A percentile compares a stretch with the other conserved stretches of the same genome.
phyloP scores from a whole-genome alignment of 2,329 filamentous ascomycete genomes.

The Periconia macrospinosa region DNA sequence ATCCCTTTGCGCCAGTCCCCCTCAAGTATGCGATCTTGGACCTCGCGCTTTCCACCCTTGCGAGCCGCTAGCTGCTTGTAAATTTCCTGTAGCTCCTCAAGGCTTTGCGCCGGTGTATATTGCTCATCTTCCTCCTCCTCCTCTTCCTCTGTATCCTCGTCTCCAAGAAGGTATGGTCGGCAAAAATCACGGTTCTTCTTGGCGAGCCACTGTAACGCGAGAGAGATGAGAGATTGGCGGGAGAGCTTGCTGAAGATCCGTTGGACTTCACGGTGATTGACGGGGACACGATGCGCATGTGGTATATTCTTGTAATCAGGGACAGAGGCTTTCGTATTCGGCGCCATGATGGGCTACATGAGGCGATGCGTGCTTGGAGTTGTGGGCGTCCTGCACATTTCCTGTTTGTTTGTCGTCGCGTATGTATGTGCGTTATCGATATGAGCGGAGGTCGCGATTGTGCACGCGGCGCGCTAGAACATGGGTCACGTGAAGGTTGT shows the following conservation, averaged over 20 bases:
- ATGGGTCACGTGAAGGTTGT: not conserved
- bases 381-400: not conserved
- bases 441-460: not conserved
- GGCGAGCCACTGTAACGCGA: constrained; percentile 78
- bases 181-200: constrained; percentile 63
- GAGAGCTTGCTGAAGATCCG: constrained; percentile 72
- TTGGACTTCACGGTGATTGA: constrained; percentile 64
- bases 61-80: constrained; percentile 45
- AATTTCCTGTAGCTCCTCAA: constrained; percentile 65
- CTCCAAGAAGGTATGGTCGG: constrained; percentile 57
- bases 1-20: constrained; percentile 61
- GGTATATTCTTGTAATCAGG: constrained; percentile 73
- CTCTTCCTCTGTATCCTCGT: constrained; percentile 49
- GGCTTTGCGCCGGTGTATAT: constrained; percentile 67
- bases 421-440: not conserved
- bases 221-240: constrained; percentile 69
- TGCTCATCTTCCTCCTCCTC: constrained; percentile 63
- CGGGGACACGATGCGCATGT: constrained; percentile 69
- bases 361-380: constrained; percentile 1
- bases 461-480: not conserved
- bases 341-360: constrained; percentile 35
- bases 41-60: constrained; percentile 56
- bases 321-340: constrained; percentile 43
- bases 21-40: constrained; percentile 59
- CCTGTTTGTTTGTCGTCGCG: not conserved